Evolutionary conservation across 2,329 filamentous ascomycete species (phyloP).

Genomic region (Ceratocystis ficicola): DNA sequence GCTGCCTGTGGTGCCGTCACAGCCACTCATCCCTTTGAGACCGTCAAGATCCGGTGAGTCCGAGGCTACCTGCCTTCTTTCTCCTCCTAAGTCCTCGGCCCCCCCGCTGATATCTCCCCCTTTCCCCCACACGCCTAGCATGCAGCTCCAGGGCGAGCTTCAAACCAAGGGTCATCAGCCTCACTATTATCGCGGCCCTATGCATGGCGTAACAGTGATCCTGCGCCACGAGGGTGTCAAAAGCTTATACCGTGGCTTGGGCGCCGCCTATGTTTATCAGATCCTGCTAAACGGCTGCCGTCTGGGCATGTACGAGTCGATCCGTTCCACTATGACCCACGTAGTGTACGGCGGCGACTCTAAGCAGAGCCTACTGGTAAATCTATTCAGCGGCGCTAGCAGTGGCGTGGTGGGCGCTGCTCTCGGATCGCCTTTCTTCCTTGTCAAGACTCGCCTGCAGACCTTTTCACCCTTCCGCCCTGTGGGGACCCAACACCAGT

Average conservation of each 20-base stretch:
- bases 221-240: slow-evolving; percentile 75
- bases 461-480: slow-evolving; percentile 86
- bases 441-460: slow-evolving; percentile 92
- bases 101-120: slow-evolving; percentile 14
- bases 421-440: slow-evolving; percentile 92
- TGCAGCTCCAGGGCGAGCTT: slow-evolving; percentile 94
- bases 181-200: slow-evolving; percentile 77
- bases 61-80: neutral
- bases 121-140: slow-evolving; percentile 35
- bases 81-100: neutral
- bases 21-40: slow-evolving; percentile 95
- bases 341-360: slow-evolving; percentile 58
- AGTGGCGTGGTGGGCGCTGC: slow-evolving; percentile 86
- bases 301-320: slow-evolving; percentile 92
- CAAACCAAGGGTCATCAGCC: slow-evolving; percentile 75
- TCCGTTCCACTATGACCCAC: slow-evolving; percentile 59
- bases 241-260: slow-evolving; percentile 79
- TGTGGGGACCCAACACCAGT: slow-evolving; percentile 92
- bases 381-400: slow-evolving; percentile 81
- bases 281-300: slow-evolving; percentile 92
- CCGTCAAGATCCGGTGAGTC: slow-evolving; percentile 86
- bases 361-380: slow-evolving; percentile 77
- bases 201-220: slow-evolving; percentile 86
- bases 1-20: slow-evolving; percentile 96
- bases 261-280: slow-evolving; percentile 92